Evolutionary conservation across 441 rosid genomes (phyloP).

Genomic region (Pelargonium australe): DNA sequence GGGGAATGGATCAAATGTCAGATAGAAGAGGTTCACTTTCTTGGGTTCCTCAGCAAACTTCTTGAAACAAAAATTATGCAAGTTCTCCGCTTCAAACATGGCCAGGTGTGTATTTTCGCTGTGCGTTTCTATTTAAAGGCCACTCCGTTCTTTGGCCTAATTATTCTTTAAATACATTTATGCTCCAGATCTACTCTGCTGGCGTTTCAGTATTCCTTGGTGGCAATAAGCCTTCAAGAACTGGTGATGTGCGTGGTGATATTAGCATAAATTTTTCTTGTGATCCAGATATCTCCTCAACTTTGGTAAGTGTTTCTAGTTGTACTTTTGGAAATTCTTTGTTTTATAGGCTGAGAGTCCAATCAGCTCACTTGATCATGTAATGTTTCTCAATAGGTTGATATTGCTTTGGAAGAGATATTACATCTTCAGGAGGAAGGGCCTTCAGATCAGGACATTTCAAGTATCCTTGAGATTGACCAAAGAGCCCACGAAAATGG

Average conservation of each 20-base stretch:
- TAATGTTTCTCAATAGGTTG: conserved; percentile 41
- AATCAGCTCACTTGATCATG: conserved; percentile 20
- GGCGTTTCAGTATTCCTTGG: conserved; percentile 89
- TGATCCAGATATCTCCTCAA: conserved; percentile 80
- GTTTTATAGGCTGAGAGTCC: neutral
- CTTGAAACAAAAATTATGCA: conserved; percentile 84
- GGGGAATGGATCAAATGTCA: conserved; percentile 28
- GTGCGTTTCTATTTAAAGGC: conserved; percentile 9
- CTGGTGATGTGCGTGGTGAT: conserved; percentile 84
- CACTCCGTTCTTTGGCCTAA: conserved; percentile 19
- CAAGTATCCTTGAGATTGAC: conserved; percentile 65
- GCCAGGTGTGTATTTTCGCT: conserved; percentile 50
- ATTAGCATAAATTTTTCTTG: conserved; percentile 79
- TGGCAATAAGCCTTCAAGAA: conserved; percentile 83
- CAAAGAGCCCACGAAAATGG: conserved; percentile 89
- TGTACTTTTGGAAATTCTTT: conserved; percentile 8
- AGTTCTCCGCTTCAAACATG: conserved; percentile 85
- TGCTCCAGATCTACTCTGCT: conserved; percentile 75
- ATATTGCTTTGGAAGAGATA: conserved; percentile 72
- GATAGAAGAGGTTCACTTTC: conserved; percentile 79
- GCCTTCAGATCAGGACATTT: conserved; percentile 41
- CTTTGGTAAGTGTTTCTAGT: conserved; percentile 45
- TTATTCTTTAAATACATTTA: conserved; percentile 22
- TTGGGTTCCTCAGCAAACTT: conserved; percentile 81
- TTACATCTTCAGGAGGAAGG: conserved; percentile 48